phyloP scores from a whole-genome alignment of 2,329 filamentous ascomycete species.

The Ophiostoma angusticollis region DNA sequence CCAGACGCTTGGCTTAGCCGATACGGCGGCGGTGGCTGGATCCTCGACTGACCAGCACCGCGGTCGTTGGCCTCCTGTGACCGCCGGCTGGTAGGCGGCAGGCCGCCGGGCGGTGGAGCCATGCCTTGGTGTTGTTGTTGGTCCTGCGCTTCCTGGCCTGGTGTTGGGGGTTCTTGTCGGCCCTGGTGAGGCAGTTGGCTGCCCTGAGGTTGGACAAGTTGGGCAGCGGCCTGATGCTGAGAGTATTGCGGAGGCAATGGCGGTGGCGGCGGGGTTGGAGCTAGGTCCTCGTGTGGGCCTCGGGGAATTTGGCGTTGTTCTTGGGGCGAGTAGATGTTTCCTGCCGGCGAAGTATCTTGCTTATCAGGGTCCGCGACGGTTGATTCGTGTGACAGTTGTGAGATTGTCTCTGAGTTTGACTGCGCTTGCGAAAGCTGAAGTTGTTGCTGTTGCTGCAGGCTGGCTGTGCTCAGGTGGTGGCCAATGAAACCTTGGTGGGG shows the following conservation, averaged over 20 bases:
- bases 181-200: constrained; percentile 20
- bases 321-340: constrained; percentile 22
- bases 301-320: constrained; percentile 13
- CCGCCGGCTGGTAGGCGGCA: constrained; percentile 31
- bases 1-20: constrained; percentile 32
- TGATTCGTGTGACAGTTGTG: constrained; percentile 51
- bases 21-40: constrained; percentile 38
- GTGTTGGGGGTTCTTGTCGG: constrained; percentile 13
- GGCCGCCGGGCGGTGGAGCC: constrained; percentile 32
- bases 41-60: constrained; percentile 21
- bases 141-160: not conserved
- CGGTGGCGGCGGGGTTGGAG: constrained; percentile 11
- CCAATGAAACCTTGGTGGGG: constrained; percentile 23
- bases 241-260: constrained; percentile 1
- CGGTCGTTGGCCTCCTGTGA: constrained; percentile 37
- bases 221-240: constrained; percentile 18
- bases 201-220: constrained; percentile 23
- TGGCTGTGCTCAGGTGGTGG: constrained; percentile 17
- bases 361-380: constrained; percentile 38
- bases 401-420: constrained; percentile 46
- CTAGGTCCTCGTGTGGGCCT: constrained; percentile 12
- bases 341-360: constrained; percentile 27
- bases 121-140: constrained; percentile 23
- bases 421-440: constrained; percentile 18
- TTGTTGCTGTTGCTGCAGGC: constrained; percentile 17